Base-by-base conservation (phyloP, 805 yeast genomes). In the Candida ipomoeae region DNA sequence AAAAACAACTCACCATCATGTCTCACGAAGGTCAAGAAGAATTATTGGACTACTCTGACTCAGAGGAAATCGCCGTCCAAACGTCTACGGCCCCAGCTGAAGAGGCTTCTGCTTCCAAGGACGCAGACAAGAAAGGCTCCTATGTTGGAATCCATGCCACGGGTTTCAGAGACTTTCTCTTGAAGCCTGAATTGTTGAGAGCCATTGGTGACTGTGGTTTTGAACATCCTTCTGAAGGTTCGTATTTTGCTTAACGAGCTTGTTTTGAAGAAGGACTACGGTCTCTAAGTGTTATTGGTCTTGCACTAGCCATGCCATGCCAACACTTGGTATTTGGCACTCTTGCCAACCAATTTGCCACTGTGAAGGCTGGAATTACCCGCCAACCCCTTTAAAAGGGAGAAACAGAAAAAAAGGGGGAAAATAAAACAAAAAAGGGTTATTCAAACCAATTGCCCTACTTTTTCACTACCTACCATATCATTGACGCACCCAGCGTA, bases 161-260 rank as follows among this genome's bases (percentile, higher is more conserved):
- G 57, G 97, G 97, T 69, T 92, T 94, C 84, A 89, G 95, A 74
- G 99, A 94, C 76, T 92, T 92, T 74, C 77, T 94, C 66, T 81
- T 92, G 73, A 94, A 94, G 77, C 97, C 98, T 32, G 99, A 94
- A 77, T 81, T 92, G 61, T 80, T 92, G 65, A 87, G 99, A 75
- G 99, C 99, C 58, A 92, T 92, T 68, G 95, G 91, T 60, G 99
- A 92, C 75, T 90, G 97, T 79, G 99, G 99, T 79, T 92, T 92
- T 69, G 99, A 92, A 79, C 99, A 92, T 78, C 99, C 99, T 59
- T 89, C 97, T 59, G 99, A 92, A 85, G 95, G 94, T 87, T 75
- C 81, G 94, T 85, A 70, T 64, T 40, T 45, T 31, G 47, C 49
- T 14, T 35, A 44, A 18, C 50, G 49, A 51, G 44, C 48, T 40